These are phyloP conservation scores for Populus hybrid DNA, from an alignment of 441 rosid genomes.

Conservation along the genomic window DNA sequence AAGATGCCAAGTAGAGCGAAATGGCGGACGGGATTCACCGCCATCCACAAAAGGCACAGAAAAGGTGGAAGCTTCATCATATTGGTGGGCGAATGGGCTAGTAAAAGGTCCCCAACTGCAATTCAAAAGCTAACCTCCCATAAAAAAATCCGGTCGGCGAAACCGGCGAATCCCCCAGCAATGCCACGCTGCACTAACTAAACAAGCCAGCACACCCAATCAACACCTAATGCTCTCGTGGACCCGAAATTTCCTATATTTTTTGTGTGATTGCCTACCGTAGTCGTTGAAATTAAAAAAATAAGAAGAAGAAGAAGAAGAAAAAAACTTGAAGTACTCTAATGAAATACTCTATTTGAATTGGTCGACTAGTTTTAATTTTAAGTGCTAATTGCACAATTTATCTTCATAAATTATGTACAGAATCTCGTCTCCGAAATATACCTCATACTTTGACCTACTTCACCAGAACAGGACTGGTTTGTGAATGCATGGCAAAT, in stretches of 20 bases:
- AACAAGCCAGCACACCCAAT: no score
- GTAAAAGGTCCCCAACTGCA: background rate
- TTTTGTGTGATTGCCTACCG: no score
- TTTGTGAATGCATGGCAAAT: background rate
- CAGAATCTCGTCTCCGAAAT: background rate
- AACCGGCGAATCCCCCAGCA: background rate
- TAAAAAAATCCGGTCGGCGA: background rate
- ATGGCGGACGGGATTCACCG: background rate
- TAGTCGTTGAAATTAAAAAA: no score
- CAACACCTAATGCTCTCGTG: no score
- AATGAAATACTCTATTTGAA: no score
- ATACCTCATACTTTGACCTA: background rate
- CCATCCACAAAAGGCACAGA: slow-evolving; percentile 7
- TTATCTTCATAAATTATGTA: background rate
- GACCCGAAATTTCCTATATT: no score
- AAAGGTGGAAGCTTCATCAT: slow-evolving; percentile 20
- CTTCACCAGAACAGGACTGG: background rate
- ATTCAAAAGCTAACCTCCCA: background rate
- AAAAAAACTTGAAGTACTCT: no score
- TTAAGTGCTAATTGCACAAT: no score
- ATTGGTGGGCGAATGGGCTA: slow-evolving; percentile 4
- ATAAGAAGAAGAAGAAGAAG: no score
- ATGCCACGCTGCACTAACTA: no score
- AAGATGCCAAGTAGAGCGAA: background rate
- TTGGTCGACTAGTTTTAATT: no score